phyloP scores from a whole-genome alignment of 2,329 filamentous ascomycete genomes.

The Botryosphaeria dothidea region DNA sequence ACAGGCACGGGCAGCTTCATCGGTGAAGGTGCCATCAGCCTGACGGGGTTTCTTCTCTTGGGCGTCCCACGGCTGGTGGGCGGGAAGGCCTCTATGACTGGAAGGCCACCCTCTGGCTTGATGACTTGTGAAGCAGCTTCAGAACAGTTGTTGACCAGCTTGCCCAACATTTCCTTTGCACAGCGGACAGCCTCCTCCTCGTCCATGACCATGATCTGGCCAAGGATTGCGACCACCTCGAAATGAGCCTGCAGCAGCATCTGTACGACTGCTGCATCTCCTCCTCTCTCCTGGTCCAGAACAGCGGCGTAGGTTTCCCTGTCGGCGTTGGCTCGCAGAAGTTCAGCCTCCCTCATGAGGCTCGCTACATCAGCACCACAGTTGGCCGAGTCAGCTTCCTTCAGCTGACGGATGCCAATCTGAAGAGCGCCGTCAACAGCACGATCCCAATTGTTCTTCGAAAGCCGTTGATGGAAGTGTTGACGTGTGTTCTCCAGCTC shows the following conservation, averaged over 20 bases:
- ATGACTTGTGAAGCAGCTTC: slow-evolving; percentile 79
- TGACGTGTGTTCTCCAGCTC: slow-evolving; percentile 90
- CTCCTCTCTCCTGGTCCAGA: slow-evolving; percentile 78
- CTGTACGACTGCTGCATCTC: slow-evolving; percentile 77
- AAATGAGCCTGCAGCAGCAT: slow-evolving; percentile 87
- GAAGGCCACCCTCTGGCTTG: slow-evolving; percentile 77
- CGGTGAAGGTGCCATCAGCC: slow-evolving; percentile 50
- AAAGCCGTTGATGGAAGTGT: slow-evolving; percentile 82
- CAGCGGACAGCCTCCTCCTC: slow-evolving; percentile 80
- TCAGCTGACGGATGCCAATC: slow-evolving; percentile 78
- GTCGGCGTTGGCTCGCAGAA: slow-evolving; percentile 80
- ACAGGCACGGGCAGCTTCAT: slow-evolving; percentile 35
- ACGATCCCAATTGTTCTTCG: slow-evolving; percentile 83
- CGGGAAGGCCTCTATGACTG: slow-evolving; percentile 65
- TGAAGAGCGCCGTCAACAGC: slow-evolving; percentile 84
- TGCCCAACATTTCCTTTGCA: slow-evolving; percentile 74
- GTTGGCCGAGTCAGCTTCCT: slow-evolving; percentile 63
- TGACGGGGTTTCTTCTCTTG: slow-evolving; percentile 63
- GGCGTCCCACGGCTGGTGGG: slow-evolving; percentile 74
- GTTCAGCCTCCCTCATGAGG: slow-evolving; percentile 78
- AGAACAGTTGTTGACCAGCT: slow-evolving; percentile 75
- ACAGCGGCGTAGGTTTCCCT: slow-evolving; percentile 77
- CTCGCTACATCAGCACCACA: slow-evolving; percentile 70
- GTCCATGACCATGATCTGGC: slow-evolving; percentile 77
- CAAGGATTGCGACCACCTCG: slow-evolving; percentile 81